Evolutionary conservation across 805 yeast species (phyloP).

Genomic region (Candida parachauliodes): DNA sequence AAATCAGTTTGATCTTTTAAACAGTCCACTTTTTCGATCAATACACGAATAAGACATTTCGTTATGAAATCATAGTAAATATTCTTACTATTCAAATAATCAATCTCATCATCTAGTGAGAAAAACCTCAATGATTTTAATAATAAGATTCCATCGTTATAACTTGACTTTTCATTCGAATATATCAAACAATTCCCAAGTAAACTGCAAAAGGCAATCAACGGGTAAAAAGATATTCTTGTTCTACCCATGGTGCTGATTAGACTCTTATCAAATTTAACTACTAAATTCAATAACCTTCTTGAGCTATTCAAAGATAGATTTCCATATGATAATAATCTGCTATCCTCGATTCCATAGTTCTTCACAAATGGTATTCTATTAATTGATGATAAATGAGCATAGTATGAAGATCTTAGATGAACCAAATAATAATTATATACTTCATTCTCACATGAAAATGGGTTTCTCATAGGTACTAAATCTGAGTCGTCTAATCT

Average conservation of each 20-base stretch:
- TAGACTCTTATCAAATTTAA: slow-evolving; percentile 9
- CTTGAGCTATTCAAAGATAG: slow-evolving; percentile 28
- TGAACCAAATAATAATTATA: slow-evolving; percentile 3
- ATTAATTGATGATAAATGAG: slow-evolving; percentile 25
- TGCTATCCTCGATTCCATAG: slow-evolving; percentile 12
- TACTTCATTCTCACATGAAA: slow-evolving; percentile 1
- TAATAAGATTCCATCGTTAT: slow-evolving; percentile 20
- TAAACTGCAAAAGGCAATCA: slow-evolving; percentile 23
- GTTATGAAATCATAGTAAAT: slow-evolving; percentile 15
- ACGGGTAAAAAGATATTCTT: slow-evolving; percentile 19
- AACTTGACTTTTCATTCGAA: slow-evolving; percentile 14
- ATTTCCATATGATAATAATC: slow-evolving; percentile 14
- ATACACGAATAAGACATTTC: slow-evolving; percentile 21
- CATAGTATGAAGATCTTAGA: slow-evolving; percentile 21
- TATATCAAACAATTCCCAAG: slow-evolving; percentile 19
- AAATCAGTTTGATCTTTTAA: not conserved
- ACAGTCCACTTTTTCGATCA: slow-evolving; percentile 12
- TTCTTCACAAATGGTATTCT: slow-evolving; percentile 23
- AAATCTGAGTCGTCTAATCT: slow-evolving; percentile 15
- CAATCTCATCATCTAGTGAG: slow-evolving; percentile 2
- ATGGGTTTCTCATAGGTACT: slow-evolving; percentile 8
- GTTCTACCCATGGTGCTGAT: slow-evolving; percentile 16
- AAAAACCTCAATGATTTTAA: slow-evolving; percentile 17
- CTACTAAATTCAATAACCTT: slow-evolving; percentile 18
- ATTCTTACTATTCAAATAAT: slow-evolving; percentile 7